These are phyloP conservation scores for Podaxis rugospora DNA, from an alignment of 768 basidiomycete species.

Conservation along the genomic window DNA sequence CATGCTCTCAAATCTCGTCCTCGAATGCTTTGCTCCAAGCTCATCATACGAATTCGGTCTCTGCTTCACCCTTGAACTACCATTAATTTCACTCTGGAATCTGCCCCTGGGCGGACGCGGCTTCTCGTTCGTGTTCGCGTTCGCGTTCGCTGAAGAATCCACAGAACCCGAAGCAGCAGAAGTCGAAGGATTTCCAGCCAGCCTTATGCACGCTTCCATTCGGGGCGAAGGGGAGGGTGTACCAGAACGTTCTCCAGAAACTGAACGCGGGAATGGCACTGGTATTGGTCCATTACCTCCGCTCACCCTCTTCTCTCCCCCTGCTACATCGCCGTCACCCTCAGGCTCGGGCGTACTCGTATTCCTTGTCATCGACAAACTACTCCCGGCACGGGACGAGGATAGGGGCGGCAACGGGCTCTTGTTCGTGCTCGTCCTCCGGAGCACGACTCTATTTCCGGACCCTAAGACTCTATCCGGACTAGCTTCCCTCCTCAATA, in stretches of 20 bases:
- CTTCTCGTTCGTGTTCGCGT: conserved; percentile 25
- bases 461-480: conserved; percentile 43
- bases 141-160: conserved; percentile 30
- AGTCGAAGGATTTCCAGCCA: conserved; percentile 17
- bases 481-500: conserved; percentile 49
- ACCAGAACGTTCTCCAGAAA: conserved; percentile 44
- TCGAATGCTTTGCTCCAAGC: conserved; percentile 44
- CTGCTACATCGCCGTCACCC: conserved; percentile 23
- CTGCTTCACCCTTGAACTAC: conserved; percentile 46
- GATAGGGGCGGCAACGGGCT: conserved; percentile 19
- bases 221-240: conserved; percentile 13
- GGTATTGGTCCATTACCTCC: conserved; percentile 16
- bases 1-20: conserved; percentile 72
- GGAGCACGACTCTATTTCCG: conserved; percentile 42
- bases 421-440: conserved; percentile 53
- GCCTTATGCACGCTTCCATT: neutral
- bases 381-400: conserved; percentile 28
- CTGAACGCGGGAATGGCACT: conserved; percentile 65
- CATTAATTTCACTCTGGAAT: conserved; percentile 73
- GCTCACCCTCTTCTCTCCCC: conserved; percentile 1
- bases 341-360: conserved; percentile 13
- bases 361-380: conserved; percentile 29
- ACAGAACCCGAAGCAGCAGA: conserved; percentile 37
- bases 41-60: conserved; percentile 71
- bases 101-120: conserved; percentile 48